phyloP scores from a whole-genome alignment of 805 yeast genomes.

The Myxozyma nipponensis region DNA sequence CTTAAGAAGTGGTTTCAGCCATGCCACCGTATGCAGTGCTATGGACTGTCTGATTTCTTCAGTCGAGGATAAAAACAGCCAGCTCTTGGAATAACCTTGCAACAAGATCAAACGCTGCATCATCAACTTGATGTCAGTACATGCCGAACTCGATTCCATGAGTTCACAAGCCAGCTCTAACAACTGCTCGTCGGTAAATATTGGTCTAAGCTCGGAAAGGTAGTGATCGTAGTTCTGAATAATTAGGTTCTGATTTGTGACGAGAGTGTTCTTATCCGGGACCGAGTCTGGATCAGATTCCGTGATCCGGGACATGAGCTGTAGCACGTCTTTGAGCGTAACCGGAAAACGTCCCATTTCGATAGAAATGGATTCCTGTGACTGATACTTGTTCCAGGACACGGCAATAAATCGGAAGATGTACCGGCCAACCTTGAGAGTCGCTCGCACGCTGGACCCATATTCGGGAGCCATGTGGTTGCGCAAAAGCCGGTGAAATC shows the following conservation, averaged over 20 bases:
- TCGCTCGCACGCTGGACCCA: conserved; percentile 15
- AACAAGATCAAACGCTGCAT: conserved; percentile 47
- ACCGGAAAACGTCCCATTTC: conserved; percentile 10
- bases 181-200: conserved; percentile 39
- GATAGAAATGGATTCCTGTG: conserved; percentile 13
- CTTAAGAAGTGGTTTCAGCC: conserved; percentile 16
- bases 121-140: conserved; percentile 21
- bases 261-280: conserved; percentile 3
- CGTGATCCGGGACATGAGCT: conserved; percentile 8
- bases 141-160: conserved; percentile 14
- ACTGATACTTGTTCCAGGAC: conserved; percentile 20
- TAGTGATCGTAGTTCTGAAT: conserved; percentile 15
- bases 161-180: conserved; percentile 35
- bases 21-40: conserved; percentile 13
- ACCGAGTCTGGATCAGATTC: neutral
- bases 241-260: conserved; percentile 11
- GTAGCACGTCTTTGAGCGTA: conserved; percentile 4
- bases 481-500: conserved; percentile 16
- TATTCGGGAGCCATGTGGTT: conserved; percentile 6
- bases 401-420: conserved; percentile 18
- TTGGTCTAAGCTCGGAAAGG: conserved; percentile 10
- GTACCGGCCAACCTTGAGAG: conserved; percentile 15
- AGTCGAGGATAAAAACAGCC: conserved; percentile 24
- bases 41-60: conserved; percentile 1
- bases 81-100: conserved; percentile 39